These are phyloP conservation scores for Drosera spatulata DNA, from an alignment of 179 eudicot genomes.

Conservation along the genomic window DNA sequence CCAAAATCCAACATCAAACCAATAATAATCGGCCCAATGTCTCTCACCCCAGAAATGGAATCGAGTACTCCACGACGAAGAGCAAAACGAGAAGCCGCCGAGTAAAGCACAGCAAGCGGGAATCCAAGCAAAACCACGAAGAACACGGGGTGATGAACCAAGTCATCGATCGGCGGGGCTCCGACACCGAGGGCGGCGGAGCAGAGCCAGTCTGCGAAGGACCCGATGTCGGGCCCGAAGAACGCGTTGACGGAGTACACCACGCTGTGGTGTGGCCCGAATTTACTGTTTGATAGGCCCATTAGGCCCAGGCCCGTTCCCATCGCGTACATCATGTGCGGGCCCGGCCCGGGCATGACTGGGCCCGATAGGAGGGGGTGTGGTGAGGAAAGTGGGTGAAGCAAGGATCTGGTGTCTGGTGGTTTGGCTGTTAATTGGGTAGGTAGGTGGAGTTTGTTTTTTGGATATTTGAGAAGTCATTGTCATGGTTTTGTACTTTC, in stretches of 20 bases:
- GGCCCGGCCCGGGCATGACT: slow-evolving; percentile 86
- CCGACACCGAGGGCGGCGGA: slow-evolving; percentile 38
- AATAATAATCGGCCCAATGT: background rate
- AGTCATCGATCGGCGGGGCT: slow-evolving; percentile 32
- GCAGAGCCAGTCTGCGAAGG: slow-evolving; percentile 68
- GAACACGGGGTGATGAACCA: slow-evolving; percentile 67
- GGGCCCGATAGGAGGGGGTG: too few species aligned
- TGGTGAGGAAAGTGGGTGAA: too few species aligned
- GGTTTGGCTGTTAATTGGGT: too few species aligned
- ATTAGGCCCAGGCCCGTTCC: slow-evolving; percentile 54
- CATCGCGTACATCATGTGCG: slow-evolving; percentile 80
- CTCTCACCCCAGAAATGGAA: slow-evolving; percentile 60
- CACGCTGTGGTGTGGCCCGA: slow-evolving; percentile 79
- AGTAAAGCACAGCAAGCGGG: slow-evolving; percentile 58
- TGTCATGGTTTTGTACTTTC: too few species aligned
- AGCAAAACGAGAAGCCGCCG: slow-evolving; percentile 36
- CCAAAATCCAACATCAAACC: background rate
- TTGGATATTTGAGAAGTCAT: too few species aligned
- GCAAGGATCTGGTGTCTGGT: too few species aligned
- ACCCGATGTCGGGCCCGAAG: slow-evolving; percentile 93
- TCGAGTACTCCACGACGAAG: slow-evolving; percentile 47
- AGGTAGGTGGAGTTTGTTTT: too few species aligned
- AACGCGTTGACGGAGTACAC: slow-evolving; percentile 81
- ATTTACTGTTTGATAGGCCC: slow-evolving; percentile 52
- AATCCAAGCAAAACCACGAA: slow-evolving; percentile 48